Conservation (phyloP, 352 stramenopile species). For the Globisporangium yorkense region DNA sequence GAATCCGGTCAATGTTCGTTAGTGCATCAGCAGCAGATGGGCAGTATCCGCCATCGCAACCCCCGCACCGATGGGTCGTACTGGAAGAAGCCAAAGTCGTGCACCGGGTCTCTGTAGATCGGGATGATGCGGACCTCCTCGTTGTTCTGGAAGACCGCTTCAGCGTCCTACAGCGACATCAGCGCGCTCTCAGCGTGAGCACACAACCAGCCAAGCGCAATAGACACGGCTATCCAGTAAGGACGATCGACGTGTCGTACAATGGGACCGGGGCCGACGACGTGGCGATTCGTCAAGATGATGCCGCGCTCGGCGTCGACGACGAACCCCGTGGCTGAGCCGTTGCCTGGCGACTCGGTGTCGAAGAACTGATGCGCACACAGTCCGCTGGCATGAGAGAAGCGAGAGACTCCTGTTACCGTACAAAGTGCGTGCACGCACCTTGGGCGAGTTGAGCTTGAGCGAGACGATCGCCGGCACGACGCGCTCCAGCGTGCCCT, state of each 20-base stretch:
- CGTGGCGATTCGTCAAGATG: conserved; percentile 92
- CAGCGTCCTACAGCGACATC: conserved; percentile 48
- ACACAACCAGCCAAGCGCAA: neutral
- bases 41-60: neutral
- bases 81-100: conserved; percentile 92
- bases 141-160: conserved; percentile 93
- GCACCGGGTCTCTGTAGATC: conserved; percentile 90
- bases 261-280: conserved; percentile 82
- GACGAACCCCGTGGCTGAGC: conserved; percentile 90
- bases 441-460: conserved; percentile 87
- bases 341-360: conserved; percentile 82
- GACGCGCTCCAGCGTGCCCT: conserved; percentile 76
- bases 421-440: conserved; percentile 7
- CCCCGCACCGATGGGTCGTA: conserved; percentile 72
- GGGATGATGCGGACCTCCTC: conserved; percentile 90
- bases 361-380: conserved; percentile 77
- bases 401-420: neutral
- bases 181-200: conserved; percentile 1
- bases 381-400: conserved; percentile 5
- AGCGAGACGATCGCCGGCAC: conserved; percentile 83
- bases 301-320: conserved; percentile 89
- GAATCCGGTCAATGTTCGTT: neutral
- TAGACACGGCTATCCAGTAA: neutral
- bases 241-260: conserved; percentile 25
- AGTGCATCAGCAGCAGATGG: neutral